phyloP scores from a whole-genome alignment of 495 filamentous ascomycete genomes.

The Neurospora terricola region DNA sequence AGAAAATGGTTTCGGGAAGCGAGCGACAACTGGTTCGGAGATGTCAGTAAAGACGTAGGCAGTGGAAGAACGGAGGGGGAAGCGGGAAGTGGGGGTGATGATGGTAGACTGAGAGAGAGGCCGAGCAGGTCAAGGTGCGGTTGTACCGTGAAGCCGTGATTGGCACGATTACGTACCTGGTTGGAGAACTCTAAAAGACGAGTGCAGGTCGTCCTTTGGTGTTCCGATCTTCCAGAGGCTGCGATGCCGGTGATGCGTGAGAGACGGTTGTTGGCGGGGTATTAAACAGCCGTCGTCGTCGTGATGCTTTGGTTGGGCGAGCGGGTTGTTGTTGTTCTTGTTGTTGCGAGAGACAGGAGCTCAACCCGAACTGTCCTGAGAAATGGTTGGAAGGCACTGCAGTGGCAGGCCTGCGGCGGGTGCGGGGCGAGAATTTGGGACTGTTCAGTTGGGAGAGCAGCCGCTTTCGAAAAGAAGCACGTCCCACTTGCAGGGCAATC shows the following conservation, averaged over 20 bases:
- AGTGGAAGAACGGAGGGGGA: background rate
- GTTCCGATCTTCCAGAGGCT: slow-evolving; percentile 1
- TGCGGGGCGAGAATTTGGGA: background rate
- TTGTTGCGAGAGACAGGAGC: background rate
- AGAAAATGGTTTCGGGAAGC: slow-evolving; percentile 5
- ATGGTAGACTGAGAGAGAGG: slow-evolving; percentile 1
- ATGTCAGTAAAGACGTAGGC: background rate
- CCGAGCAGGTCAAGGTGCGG: background rate
- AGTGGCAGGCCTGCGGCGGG: background rate
- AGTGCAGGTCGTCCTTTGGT: slow-evolving; percentile 27
- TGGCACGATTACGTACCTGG: slow-evolving; percentile 6
- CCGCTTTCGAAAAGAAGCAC: background rate
- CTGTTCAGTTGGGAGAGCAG: background rate
- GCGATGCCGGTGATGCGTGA: background rate
- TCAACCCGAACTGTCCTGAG: background rate
- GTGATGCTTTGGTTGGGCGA: background rate
- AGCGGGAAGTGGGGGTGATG: background rate
- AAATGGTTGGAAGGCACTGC: background rate
- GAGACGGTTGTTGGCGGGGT: background rate
- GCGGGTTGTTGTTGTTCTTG: background rate
- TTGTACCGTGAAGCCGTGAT: background rate
- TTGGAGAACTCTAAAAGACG: slow-evolving; percentile 18
- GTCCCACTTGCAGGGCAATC: background rate
- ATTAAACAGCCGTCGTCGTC: background rate
- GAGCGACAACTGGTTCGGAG: slow-evolving; percentile 1